Base-by-base conservation (phyloP, 192 early-diverging fungal species). In the Coemansia sp. region DNA sequence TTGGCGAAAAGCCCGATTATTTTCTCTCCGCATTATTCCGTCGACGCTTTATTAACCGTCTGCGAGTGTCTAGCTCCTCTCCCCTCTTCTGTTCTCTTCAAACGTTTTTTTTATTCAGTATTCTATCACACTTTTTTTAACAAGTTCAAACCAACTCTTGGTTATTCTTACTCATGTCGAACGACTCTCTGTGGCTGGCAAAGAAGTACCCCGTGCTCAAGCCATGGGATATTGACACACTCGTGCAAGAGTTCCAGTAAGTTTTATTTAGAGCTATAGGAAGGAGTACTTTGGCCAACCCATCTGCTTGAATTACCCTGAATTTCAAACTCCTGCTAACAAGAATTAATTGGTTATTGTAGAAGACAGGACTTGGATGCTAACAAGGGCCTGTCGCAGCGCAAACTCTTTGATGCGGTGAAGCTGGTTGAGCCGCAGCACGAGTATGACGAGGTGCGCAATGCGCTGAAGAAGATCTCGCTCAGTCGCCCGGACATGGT, bases 381-480 rank as follows among this genome's bases (percentile, higher is more conserved):
- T 39, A 87, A 89, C 65, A 86, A 86, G 50, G 84, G 85, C 50
- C 68, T 93, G 56, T 85, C 90, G 62, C 84, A 88, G 71, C 86
- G 85, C 52, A 86, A 91, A 59, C 67, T 88, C 25, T 80, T 86
- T 48, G 69, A 86, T 53, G 86, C 84, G 10, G 84, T 86, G 48
- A 86, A 90, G 70, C 68, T 76, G 52, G 82, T 86, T 67, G 88
- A 88, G 19, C 83, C 86, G 14, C 85, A 85, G 62, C 74, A 84
- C 58, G 77, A 83, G 61, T 92, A 92, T 66, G 91, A 93, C 65
- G 87, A 91, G 51, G 87, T 93, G 50, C 87, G 88, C 37, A 73
- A 74, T 9, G 86, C 85, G 22, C 72, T 91, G 41, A 89, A 89
- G 70, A 78, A 85, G 66, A 85, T 93, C 24, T 81, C 84, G 27